Percentiles rank a stretch among this genome's conserved stretches.
Conservation (phyloP, 768 basidiomycete genomes). For the Leccinum obscurum region DNA sequence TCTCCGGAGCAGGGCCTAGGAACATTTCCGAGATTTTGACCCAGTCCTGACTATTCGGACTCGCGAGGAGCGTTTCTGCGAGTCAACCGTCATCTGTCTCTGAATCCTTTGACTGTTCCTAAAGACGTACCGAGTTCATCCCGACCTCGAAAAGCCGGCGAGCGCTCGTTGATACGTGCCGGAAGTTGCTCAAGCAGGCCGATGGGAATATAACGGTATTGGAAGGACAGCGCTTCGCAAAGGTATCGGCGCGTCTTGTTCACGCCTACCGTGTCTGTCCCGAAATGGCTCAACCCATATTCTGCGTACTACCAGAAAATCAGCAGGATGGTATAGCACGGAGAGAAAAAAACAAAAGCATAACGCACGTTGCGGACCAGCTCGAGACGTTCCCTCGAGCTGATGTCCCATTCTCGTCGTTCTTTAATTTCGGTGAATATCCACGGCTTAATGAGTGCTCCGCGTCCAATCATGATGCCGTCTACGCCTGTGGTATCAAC, state of each 20-base stretch:
- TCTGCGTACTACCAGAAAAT: constrained; percentile 67
- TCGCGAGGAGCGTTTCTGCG: constrained; percentile 81
- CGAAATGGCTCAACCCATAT: constrained; percentile 84
- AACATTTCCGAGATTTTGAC: constrained; percentile 96
- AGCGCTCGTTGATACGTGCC: constrained; percentile 83
- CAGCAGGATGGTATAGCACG: neutral
- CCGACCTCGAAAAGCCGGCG: constrained; percentile 84
- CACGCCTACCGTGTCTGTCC: constrained; percentile 84
- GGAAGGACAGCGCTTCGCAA: constrained; percentile 94
- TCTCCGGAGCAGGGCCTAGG: constrained; percentile 80
- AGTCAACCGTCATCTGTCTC: neutral
- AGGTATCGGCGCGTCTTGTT: constrained; percentile 92
- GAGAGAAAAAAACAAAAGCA: neutral
- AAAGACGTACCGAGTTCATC: constrained; percentile 74
- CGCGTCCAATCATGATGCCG: constrained; percentile 93
- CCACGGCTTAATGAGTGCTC: constrained; percentile 95
- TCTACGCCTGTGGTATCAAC: constrained; percentile 85
- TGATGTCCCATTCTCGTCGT: constrained; percentile 90
- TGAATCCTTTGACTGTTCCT: neutral
- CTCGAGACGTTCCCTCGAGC: constrained; percentile 79
- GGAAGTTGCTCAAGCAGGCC: constrained; percentile 86
- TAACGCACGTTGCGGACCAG: constrained; percentile 65
- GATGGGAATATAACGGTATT: constrained; percentile 93
- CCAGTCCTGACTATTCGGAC: constrained; percentile 81
- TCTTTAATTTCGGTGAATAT: constrained; percentile 97